Evolutionary conservation across 306 rosid species (phyloP).

Genomic region (Castanea sativa): DNA sequence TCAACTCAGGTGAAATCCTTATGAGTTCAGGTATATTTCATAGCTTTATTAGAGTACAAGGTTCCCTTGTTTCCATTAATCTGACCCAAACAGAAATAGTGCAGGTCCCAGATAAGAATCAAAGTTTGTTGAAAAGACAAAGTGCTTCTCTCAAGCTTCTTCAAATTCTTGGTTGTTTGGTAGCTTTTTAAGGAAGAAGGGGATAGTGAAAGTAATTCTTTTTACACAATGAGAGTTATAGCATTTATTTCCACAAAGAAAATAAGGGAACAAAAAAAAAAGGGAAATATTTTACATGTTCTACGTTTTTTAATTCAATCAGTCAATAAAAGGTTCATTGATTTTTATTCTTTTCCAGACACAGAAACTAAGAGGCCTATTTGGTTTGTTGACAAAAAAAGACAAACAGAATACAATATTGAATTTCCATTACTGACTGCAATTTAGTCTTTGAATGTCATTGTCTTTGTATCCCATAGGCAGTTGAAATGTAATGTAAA

Average conservation of each 20-base stretch:
- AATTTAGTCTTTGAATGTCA: neutral
- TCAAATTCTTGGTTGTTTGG: constrained; percentile 5
- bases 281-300: constrained; percentile 8
- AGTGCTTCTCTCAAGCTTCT: constrained; percentile 12
- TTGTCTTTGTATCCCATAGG: neutral
- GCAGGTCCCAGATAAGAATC: constrained; percentile 30
- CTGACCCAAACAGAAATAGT: constrained; percentile 23
- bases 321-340: constrained; percentile 10
- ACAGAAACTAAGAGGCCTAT: neutral
- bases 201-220: constrained; percentile 5
- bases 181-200: neutral
- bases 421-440: neutral
- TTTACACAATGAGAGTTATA: constrained; percentile 13
- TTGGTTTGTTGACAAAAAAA: neutral
- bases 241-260: constrained; percentile 22
- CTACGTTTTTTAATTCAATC: constrained; percentile 2
- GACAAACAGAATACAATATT: neutral
- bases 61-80: constrained; percentile 1
- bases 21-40: neutral
- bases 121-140: neutral
- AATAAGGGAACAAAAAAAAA: neutral
- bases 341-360: neutral
- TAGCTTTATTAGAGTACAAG: constrained; percentile 1
- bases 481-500: neutral
- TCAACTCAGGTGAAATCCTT: constrained; percentile 30